Conservation (phyloP, 768 basidiomycete species). For the Collybiopsis confluens region DNA sequence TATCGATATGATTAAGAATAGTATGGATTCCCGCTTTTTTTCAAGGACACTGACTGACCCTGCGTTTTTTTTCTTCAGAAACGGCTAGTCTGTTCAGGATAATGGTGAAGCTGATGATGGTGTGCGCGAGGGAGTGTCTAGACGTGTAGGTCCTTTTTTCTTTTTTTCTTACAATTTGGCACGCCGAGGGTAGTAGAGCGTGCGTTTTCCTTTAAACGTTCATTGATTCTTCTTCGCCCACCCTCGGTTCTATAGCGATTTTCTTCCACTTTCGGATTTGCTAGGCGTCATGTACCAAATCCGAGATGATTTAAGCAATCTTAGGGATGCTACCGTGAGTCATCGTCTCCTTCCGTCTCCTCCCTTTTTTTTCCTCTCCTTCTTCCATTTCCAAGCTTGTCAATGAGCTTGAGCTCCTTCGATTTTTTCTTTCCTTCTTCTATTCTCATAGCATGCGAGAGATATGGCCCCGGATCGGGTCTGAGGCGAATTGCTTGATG, state of each 20-base stretch:
- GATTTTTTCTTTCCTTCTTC: no score
- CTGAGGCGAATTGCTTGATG: no score
- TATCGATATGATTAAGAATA: conserved; percentile 93
- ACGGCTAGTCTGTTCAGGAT: conserved; percentile 92
- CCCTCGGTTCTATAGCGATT: conserved; percentile 51
- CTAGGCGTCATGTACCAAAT: conserved; percentile 96
- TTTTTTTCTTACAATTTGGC: not conserved
- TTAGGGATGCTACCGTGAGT: conserved; percentile 76
- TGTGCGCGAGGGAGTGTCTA: conserved; percentile 60
- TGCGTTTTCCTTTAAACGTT: no score
- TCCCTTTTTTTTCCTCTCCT: not conserved
- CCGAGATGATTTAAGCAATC: conserved; percentile 93
- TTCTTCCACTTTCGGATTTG: conserved; percentile 87
- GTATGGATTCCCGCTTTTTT: conserved; percentile 35
- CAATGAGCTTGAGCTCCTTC: not conserved
- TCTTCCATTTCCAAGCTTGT: not conserved
- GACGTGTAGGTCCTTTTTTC: conserved; percentile 41
- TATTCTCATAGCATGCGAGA: no score
- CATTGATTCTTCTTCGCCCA: no score
- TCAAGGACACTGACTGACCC: not conserved
- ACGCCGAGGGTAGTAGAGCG: no score
- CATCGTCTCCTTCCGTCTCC: not conserved
- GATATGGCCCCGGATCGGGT: no score
- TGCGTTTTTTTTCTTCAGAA: conserved; percentile 43
- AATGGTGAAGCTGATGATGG: conserved; percentile 96